Base-by-base conservation (phyloP, 441 rosid genomes). In the Adansonia grandidieri region DNA sequence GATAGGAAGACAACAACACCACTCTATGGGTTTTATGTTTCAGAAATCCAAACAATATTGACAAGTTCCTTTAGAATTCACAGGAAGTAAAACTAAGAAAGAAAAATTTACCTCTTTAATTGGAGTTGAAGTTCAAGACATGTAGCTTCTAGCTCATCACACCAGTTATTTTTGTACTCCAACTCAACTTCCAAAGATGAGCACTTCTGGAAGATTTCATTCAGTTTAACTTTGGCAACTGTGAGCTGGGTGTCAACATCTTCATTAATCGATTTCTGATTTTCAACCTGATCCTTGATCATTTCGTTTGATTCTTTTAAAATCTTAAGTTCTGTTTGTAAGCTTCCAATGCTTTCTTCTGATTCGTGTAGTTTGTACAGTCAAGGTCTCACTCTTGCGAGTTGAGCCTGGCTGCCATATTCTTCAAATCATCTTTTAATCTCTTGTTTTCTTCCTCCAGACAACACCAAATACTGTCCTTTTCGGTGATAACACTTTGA, bases 111-210 rank as follows among this genome's bases (percentile, higher is more conserved):
- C 99, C 98, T 91, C 84, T 93, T 97, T 58, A 93, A 78, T 82
- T 94, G 94, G 80, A 96, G 97, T 79, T 96, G 98, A 84, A 96
- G 97, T 84, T 96, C 96, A 5, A 93, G 93, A 73, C 98, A 93
- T 4, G 91, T 91, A 10, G 91, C 92, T 87, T 96, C 97, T 32
- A 94, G 82, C 74, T 96, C 99, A 79, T 94, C 96, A 65, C 98
- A 96, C 71, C 95, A 90, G 72, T 84, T 88, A 58, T 78, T 88
- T 86, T 89, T 89, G 78, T 94, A 92, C 84, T 94, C 97, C 82
- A 94, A 80, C 65, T 96, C 99, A 76, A 91, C 91, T 87, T 96
- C 98, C 84, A 96, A 84, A n/a, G 95, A 93, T 3, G 95, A 87
- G 32, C 87, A 87, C 83, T 89, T 93, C 84, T 92, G 91, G 77